phyloP scores from a whole-genome alignment of 2,329 filamentous ascomycete genomes.

The Nemania sp. region DNA sequence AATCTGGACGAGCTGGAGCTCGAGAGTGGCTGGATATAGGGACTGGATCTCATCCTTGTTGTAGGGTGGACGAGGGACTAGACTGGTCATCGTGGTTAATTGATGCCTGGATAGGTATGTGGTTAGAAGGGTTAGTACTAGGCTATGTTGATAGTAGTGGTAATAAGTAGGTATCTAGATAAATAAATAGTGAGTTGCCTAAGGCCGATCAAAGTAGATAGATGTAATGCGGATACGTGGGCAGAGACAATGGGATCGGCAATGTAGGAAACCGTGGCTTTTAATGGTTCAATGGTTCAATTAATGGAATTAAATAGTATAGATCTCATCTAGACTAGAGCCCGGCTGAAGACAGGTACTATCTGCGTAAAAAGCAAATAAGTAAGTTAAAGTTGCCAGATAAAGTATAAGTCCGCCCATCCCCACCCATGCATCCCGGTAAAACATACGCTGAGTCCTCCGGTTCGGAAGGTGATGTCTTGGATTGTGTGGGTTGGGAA shows the following conservation, averaged over 20 bases:
- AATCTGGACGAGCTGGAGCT: constrained; percentile 91
- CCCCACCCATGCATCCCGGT: background rate
- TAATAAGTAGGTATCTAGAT: background rate
- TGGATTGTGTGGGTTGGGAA: background rate
- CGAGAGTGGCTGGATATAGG: constrained; percentile 83
- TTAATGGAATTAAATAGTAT: background rate
- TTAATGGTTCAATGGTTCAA: background rate
- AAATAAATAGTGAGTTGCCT: background rate
- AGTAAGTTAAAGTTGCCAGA: constrained; percentile 1
- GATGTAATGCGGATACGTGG: too few species aligned
- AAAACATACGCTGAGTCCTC: background rate
- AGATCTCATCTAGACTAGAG: background rate
- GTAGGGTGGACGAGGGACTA: constrained; percentile 81
- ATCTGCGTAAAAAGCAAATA: background rate
- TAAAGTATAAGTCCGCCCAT: background rate
- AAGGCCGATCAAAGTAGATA: too few species aligned
- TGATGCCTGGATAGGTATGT: background rate
- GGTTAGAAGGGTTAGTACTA: too few species aligned
- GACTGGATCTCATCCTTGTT: constrained; percentile 80
- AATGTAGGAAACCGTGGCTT: background rate
- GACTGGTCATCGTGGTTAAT: constrained; percentile 75
- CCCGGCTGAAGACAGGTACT: background rate
- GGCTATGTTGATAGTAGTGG: background rate
- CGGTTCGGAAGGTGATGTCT: background rate
- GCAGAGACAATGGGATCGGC: background rate